These are phyloP conservation scores for Xerocomellus intermedius DNA, from an alignment of 768 basidiomycete genomes.

Conservation along the genomic window DNA sequence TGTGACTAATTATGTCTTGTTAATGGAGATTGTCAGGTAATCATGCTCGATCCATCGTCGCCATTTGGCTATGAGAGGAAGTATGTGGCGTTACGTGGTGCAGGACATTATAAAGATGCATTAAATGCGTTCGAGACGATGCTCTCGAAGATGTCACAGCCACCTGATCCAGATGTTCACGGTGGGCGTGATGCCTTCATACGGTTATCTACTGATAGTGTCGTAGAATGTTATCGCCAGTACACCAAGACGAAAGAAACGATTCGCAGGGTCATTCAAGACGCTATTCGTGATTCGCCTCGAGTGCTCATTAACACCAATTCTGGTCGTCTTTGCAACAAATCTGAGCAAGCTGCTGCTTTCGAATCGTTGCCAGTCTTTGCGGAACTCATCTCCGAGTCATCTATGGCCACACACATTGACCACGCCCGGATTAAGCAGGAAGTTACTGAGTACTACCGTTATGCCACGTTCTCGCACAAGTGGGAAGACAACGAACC, in stretches of 20 bases:
- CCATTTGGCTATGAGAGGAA: neutral
- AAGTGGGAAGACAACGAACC: too few relatives aligned
- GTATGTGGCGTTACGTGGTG: neutral
- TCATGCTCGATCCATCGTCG: neutral
- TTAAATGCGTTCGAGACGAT: neutral
- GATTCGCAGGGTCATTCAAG: neutral
- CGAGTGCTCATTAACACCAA: conserved; percentile 5
- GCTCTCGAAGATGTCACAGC: neutral
- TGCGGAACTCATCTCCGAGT: neutral
- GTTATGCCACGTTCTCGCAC: neutral
- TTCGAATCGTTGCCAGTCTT: conserved; percentile 4
- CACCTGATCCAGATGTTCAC: neutral
- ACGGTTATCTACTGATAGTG: neutral
- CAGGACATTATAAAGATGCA: neutral
- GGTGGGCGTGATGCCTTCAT: neutral
- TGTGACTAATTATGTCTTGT: neutral
- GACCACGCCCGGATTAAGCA: neutral
- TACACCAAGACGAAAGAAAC: neutral
- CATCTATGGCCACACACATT: neutral
- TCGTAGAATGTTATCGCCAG: neutral
- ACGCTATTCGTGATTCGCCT: conserved; percentile 1
- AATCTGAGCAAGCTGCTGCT: neutral
- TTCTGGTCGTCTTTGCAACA: neutral
- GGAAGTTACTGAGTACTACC: neutral
- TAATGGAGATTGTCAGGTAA: neutral